Percentiles rank a stretch among this genome's conserved stretches.
Evolutionary conservation across 441 rosid species (phyloP).

Genomic region (Populus hybrid): DNA sequence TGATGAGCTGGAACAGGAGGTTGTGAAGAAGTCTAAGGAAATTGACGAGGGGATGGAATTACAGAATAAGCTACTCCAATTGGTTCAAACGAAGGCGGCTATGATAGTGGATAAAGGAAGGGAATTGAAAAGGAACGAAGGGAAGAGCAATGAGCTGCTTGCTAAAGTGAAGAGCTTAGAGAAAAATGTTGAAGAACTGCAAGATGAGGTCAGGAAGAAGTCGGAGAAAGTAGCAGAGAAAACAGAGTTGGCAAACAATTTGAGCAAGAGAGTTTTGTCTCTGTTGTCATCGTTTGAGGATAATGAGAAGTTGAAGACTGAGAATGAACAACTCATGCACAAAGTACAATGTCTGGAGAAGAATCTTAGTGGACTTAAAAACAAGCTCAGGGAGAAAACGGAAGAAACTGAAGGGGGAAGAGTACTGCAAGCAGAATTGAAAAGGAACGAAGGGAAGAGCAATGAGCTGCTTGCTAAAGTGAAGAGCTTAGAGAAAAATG

Average conservation of each 20-base stretch:
- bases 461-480: conserved; percentile 41
- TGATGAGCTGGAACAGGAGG: conserved; percentile 35
- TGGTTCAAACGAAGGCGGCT: conserved; percentile 43
- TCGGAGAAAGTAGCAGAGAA: conserved; percentile 26
- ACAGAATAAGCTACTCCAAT: conserved; percentile 35
- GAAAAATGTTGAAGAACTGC: conserved; percentile 36
- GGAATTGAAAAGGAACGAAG: conserved; percentile 38
- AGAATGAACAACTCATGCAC: too few relatives aligned
- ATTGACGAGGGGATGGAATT: conserved; percentile 46
- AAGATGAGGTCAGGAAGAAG: conserved; percentile 39
- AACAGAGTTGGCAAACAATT: conserved; percentile 34
- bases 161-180: conserved; percentile 41
- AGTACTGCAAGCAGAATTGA: too few relatives aligned
- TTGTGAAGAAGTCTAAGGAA: conserved; percentile 39
- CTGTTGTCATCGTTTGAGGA: too few relatives aligned
- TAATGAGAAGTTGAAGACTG: too few relatives aligned
- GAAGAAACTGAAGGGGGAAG: too few relatives aligned
- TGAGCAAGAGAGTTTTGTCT: conserved; percentile 35
- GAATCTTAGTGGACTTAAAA: too few relatives aligned
- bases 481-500: conserved; percentile 35
- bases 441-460: conserved; percentile 35
- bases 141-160: conserved; percentile 35
- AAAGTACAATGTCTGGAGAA: too few relatives aligned
- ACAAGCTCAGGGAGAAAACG: too few relatives aligned
- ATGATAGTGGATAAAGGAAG: conserved; percentile 22